phyloP scores from a whole-genome alignment of 345 rosid species.

The Gossypium rotundifolium region DNA sequence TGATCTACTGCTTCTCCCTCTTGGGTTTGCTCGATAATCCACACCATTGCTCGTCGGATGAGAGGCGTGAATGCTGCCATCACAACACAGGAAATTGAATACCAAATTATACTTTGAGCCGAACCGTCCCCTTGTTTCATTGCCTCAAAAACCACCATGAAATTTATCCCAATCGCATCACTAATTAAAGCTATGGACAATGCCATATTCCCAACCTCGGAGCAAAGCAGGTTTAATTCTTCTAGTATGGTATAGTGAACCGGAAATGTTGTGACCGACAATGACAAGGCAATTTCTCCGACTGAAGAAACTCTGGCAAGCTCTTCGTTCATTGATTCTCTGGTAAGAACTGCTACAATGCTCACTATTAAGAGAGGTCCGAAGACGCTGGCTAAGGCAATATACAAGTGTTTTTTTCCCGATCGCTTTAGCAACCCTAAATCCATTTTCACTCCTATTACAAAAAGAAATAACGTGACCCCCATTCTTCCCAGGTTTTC shows the following conservation, averaged over 20 bases:
- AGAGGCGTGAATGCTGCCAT: not conserved
- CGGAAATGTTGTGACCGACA: constrained; percentile 3
- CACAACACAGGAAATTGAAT: not conserved
- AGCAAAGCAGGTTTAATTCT: constrained; percentile 6
- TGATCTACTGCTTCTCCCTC: not conserved
- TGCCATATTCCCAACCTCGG: constrained; percentile 7
- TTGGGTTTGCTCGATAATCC: not conserved
- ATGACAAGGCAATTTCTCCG: not conserved
- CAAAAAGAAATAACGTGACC: constrained; percentile 23
- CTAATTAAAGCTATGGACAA: not conserved
- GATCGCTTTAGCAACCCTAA: not conserved
- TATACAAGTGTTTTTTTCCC: not conserved
- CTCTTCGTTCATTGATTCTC: constrained; percentile 23
- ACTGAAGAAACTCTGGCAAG: constrained; percentile 17
- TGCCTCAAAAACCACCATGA: not conserved
- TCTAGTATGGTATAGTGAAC: not conserved
- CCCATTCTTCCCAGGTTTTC: constrained; percentile 53
- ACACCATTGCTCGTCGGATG: not conserved
- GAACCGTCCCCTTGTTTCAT: not conserved
- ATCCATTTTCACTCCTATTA: not conserved
- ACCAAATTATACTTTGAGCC: not conserved
- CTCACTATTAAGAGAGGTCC: constrained; percentile 20
- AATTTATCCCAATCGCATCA: not conserved
- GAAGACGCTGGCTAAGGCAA: not conserved
- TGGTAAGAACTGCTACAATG: constrained; percentile 17